Evolutionary conservation across 768 basidiomycete genomes (phyloP), one percentile per base, ranked within the genome.

Genomic region (Gymnopilus junonius): DNA sequence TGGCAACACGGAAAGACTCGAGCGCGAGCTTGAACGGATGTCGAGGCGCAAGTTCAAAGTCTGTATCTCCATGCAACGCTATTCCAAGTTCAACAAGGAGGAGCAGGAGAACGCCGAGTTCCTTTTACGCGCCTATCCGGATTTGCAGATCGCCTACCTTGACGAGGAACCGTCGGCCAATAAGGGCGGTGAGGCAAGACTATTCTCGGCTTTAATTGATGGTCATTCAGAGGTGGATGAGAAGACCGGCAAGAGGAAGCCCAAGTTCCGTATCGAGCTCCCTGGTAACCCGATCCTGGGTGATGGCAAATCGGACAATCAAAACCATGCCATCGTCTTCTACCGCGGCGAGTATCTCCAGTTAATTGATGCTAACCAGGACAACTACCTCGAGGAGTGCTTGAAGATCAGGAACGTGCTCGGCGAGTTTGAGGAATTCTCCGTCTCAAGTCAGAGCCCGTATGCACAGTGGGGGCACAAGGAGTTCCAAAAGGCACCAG

Each of bases 381-480:
- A 99, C 82, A 99, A 99, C 80, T 99, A 99, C 72, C 82, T 99
- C 70, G 97, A 99, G 75, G 97, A 99, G 74, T 99, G 97, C 76
- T 79, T 99, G 74, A 99, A 99, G 85, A 99, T 99, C 70, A 89
- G 97, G 35, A 99, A 96, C 74, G 88, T 99, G 55, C 85, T 99
- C 51, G 97, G 94, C 68, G 97, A 99, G 77, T 99, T 99, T 67
- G 97, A 99, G 74, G 93, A 98, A 73, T 97, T 93, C 74, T 86
- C 87, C 10, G 83, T 93, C 54, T 95, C 95, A 6, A 90, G 88
- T 68, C 93, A 97, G 81, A 95, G 92, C 72, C 97, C 97, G 10
- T 99, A 99, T 74, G 93, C 94, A 5, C 94, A 94, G 72, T 95
- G 93, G 90, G 93, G 93, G 20, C 93, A 95, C 77, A 93, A 96